These are phyloP conservation scores for Rosa persica DNA, from an alignment of 306 rosid species.

Conservation along the genomic window DNA sequence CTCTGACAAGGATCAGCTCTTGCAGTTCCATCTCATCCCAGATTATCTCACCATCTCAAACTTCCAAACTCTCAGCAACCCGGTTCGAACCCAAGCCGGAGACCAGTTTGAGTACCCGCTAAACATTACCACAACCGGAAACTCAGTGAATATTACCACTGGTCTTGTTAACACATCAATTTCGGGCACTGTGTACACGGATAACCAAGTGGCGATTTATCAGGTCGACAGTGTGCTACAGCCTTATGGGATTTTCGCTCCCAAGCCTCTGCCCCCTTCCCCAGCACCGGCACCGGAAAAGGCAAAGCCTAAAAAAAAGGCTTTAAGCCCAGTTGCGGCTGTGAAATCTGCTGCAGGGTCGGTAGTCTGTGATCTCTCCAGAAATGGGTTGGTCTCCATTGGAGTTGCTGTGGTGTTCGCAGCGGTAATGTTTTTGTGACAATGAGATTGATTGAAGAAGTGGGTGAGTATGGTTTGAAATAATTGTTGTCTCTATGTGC, in stretches of 20 bases:
- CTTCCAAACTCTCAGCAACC: conserved; percentile 72
- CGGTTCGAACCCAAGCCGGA: conserved; percentile 68
- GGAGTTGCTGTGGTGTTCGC: conserved; percentile 33
- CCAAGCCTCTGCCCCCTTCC: conserved; percentile 36
- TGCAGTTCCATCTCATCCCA: conserved; percentile 61
- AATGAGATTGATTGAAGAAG: not conserved
- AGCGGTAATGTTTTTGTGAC: conserved; percentile 21
- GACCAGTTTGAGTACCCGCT: conserved; percentile 50
- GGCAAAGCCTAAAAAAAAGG: conserved; percentile 21
- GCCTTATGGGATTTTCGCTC: conserved; percentile 60
- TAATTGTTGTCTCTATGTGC: conserved; percentile 7
- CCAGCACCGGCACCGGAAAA: conserved; percentile 40
- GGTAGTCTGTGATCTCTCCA: not conserved
- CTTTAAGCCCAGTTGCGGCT: conserved; percentile 17
- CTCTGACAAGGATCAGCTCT: conserved; percentile 54
- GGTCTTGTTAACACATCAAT: conserved; percentile 66
- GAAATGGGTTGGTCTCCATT: conserved; percentile 23
- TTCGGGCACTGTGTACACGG: conserved; percentile 54
- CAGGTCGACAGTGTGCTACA: conserved; percentile 58
- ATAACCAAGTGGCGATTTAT: conserved; percentile 51
- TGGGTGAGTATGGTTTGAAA: conserved; percentile 9
- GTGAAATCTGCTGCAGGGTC: conserved; percentile 38
- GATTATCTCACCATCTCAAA: conserved; percentile 41
- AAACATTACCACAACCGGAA: conserved; percentile 48
- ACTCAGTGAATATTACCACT: conserved; percentile 55